Evolutionary conservation across 23 red algal genomes (phyloP).

Genomic region (Gracilaria caudata): DNA sequence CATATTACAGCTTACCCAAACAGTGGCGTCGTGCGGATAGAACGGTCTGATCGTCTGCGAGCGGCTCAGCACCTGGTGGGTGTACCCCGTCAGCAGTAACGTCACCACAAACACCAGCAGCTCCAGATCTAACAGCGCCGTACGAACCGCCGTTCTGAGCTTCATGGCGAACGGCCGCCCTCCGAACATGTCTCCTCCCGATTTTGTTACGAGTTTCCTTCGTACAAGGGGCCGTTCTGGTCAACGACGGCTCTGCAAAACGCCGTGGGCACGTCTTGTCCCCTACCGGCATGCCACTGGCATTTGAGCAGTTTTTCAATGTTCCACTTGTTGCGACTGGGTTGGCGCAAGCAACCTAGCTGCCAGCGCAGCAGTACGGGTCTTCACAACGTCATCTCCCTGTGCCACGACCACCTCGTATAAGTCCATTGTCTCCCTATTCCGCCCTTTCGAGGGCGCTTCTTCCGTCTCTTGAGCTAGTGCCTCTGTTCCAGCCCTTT

Average conservation of each 20-base stretch:
- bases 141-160: neutral
- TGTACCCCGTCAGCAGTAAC: constrained; percentile 45
- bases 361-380: neutral
- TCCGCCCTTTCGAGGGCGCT: neutral
- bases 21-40: constrained; percentile 54
- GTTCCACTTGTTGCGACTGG: neutral
- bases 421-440: neutral
- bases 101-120: constrained; percentile 44
- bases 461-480: neutral
- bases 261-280: no score
- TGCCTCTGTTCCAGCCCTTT: neutral
- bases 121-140: constrained; percentile 24
- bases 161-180: neutral
- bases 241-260: no score
- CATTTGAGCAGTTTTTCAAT: no score
- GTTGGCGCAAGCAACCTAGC: neutral
- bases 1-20: constrained; percentile 27
- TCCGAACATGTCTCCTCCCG: neutral
- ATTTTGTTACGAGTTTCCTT: no score
- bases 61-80: constrained; percentile 12
- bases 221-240: no score
- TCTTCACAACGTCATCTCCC: neutral
- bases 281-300: no score
- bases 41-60: constrained; percentile 53
- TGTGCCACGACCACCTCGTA: no score